Evolutionary conservation across 345 rosid genomes (phyloP), one percentile per base, ranked within the genome.

Genomic region (Aquilaria sinensis): DNA sequence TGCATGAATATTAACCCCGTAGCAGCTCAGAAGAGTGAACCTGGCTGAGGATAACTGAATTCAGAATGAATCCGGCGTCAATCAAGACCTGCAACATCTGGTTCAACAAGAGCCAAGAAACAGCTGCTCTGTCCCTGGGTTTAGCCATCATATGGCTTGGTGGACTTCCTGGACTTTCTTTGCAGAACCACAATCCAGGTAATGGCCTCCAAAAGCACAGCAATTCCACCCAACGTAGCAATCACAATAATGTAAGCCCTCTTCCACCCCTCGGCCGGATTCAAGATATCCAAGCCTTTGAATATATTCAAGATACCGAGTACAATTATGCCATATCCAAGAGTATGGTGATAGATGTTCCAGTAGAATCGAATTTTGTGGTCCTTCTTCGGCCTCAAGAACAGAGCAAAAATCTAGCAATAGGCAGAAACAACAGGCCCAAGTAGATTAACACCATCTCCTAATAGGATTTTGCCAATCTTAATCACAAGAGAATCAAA

Each of bases 351-450:
- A 68, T 91, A 91, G 53, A 91, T 65, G 58, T 88, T 88, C 97
- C 97, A 91, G 72, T 80, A 86, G 46, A 78, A 48, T 58, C 92
- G 61, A 61, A 56, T 83, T 68, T 91, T 91, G 85, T 88, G 92
- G 64, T 91, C 96, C 80, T 91, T 91, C 65, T 81, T 80, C 0
- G 97, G 97, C 62, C 97, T 77, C 61, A 88, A 64, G 57, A 88
- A 67, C 84, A 91, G 55, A 0, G 96, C 97, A 60, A 91, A 88
- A 10, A 89, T 71, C 96, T 86, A 69, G 7, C 48, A 70, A 15
- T 16, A 16, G 23, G 56, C 34, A 64, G 29, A 64, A 67, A 45
- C 46, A 63, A 32, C 7, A 43, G 52, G 61, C 11, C 15, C 67
- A 45, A 55, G 47, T 64, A 32, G 31, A 53, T 46, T 14, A 15